phyloP scores from a whole-genome alignment of 176 grass and related monocot species.

The Triticum monococcum region DNA sequence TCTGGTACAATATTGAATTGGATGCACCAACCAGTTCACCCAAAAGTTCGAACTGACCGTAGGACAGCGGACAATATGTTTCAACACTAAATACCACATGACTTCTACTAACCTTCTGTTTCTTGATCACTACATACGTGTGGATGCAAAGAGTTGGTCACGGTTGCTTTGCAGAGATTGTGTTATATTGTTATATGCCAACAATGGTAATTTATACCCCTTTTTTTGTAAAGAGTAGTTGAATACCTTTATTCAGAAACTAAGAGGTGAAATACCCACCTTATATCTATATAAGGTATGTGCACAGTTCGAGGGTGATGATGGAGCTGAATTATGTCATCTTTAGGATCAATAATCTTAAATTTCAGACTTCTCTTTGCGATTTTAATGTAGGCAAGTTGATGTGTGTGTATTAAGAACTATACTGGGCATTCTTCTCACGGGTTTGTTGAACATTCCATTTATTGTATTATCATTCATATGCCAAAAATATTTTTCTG shows the following conservation, averaged over 20 bases:
- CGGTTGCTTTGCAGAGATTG: slow-evolving; percentile 14
- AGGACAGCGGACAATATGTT: too few relatives aligned
- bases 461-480: slow-evolving; percentile 4
- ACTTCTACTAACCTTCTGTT: not conserved
- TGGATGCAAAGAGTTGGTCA: not conserved
- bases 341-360: not conserved
- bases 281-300: not conserved
- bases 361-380: not conserved
- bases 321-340: not conserved
- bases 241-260: slow-evolving; percentile 9
- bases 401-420: not conserved
- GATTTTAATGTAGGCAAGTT: not conserved
- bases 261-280: not conserved
- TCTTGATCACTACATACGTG: not conserved
- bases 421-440: slow-evolving; percentile 1
- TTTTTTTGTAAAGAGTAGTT: not conserved
- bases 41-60: too few relatives aligned
- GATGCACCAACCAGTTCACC: too few relatives aligned
- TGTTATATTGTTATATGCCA: not conserved
- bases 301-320: not conserved
- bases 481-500: not conserved
- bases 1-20: too few relatives aligned
- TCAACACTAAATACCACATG: not conserved
- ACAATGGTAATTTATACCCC: not conserved
- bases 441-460: slow-evolving; percentile 1